phyloP scores from a whole-genome alignment of 352 stramenopile genomes.

The Globisporangium nunn region DNA sequence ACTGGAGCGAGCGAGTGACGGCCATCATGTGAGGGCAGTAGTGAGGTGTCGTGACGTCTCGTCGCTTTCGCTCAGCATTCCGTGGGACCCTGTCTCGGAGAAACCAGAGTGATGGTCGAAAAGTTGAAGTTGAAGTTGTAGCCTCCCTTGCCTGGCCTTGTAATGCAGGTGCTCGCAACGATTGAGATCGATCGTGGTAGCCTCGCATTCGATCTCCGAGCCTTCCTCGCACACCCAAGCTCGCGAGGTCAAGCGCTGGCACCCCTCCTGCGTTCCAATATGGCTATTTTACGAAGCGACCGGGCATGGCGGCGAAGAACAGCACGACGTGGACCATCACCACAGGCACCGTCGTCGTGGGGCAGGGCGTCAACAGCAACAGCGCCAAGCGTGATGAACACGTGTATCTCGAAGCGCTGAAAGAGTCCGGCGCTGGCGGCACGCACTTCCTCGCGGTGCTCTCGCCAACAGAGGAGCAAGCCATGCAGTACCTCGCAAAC shows the following conservation, averaged over 20 bases:
- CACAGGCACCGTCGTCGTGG: conserved; percentile 7
- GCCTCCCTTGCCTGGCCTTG: neutral
- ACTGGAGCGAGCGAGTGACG: neutral
- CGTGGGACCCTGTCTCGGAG: neutral
- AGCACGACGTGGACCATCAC: neutral
- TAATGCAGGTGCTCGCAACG: too few relatives aligned
- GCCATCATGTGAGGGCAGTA: neutral
- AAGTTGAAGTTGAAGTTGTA: conserved; percentile 6
- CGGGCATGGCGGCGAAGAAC: neutral
- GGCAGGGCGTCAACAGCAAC: neutral
- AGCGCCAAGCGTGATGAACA: neutral
- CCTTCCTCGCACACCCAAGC: too few relatives aligned
- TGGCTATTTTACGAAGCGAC: too few relatives aligned
- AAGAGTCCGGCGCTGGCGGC: neutral
- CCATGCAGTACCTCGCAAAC: conserved; percentile 28
- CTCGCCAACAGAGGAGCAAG: conserved; percentile 29
- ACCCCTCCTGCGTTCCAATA: too few relatives aligned
- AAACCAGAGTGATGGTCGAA: neutral
- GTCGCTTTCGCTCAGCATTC: neutral
- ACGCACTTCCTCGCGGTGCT: conserved; percentile 43
- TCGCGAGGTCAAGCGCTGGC: too few relatives aligned
- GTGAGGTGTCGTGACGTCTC: neutral
- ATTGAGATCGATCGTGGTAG: too few relatives aligned
- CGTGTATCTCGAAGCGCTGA: neutral
- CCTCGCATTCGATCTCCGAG: too few relatives aligned